Base-by-base conservation (phyloP, 2,329 filamentous ascomycete genomes). In the Capronia americana region DNA sequence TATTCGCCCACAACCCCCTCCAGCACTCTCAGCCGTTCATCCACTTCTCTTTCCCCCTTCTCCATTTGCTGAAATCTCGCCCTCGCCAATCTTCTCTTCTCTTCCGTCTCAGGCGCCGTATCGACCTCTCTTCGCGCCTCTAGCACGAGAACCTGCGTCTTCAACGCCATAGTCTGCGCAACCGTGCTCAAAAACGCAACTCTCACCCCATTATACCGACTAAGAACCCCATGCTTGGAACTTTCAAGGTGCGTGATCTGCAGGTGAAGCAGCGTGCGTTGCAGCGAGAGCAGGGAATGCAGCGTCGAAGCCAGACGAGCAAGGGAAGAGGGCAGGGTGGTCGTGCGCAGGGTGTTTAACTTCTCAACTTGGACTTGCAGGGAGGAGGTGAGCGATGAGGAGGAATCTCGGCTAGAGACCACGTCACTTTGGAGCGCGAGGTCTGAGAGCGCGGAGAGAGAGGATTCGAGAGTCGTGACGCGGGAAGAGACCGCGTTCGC, bases 11-110 rank as follows among this genome's bases (percentile, higher is more conserved):
- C 65, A 20, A 78, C 76, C 28, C 74, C 69, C 57, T 74, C 63
- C 5, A 77, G 75, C 24, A 73, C 60, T 6, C 57, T 71, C 48
- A 74, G 67, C 59, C 72, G 74, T 51, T 76, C 74, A 41, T 78
- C 75, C 44, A 81, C 56, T 17, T 74, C 75, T 57, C 75, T 73
- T 54, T 79, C 78, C 54, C 81, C 77, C 34, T 70, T 74, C 30
- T 75, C 74, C 64, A 81, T 66, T 12, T 73, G 61, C n/a, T 54
- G 71, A 57, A 73, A 68, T 53, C 70, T 75, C 57, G 77, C 75
- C 32, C 77, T 73, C 32, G 80, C 61, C 14, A 73, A 74, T 64
- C 76, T 73, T 51, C 77, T 77, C 51, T 78, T 77, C 38, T 70
- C 73, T 41, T 74, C 74, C 74, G 79, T 24, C 73, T 76, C 60